These are phyloP conservation scores for Metarhizium anisopliae DNA, from an alignment of 2,329 filamentous ascomycete species.

Conservation along the genomic window DNA sequence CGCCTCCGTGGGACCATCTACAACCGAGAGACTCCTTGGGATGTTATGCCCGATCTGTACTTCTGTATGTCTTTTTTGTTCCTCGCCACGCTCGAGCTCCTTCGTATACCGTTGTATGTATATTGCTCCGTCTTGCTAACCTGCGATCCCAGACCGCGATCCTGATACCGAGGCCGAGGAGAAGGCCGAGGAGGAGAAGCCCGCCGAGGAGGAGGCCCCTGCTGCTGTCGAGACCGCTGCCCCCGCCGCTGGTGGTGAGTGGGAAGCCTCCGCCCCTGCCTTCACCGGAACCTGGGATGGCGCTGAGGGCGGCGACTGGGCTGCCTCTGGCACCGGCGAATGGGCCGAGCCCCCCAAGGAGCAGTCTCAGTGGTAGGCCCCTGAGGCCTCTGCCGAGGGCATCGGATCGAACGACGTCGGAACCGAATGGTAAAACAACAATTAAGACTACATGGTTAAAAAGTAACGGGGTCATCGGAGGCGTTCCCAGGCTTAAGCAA, in stretches of 20 bases:
- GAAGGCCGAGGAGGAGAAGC: constrained; percentile 86
- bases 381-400: constrained; percentile 10
- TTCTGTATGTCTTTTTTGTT: constrained; percentile 58
- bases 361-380: constrained; percentile 38
- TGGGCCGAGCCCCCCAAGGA: constrained; percentile 56
- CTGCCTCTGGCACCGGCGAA: constrained; percentile 54
- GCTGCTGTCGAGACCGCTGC: constrained; percentile 73
- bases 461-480: constrained; percentile 2
- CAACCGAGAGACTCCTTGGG: constrained; percentile 94
- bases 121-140: not conserved
- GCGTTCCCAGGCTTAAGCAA: constrained; percentile 2
- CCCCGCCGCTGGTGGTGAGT: constrained; percentile 60
- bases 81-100: not conserved
- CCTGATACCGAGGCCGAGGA: constrained; percentile 99
- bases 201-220: constrained; percentile 77
- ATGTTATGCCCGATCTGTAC: constrained; percentile 99
- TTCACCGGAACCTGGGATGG: constrained; percentile 55
- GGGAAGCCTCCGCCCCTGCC: constrained; percentile 71
- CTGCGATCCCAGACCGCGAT: constrained; percentile 63
- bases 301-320: constrained; percentile 54
- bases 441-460: not conserved
- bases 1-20: constrained; percentile 95
- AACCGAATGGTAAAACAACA: constrained; percentile 9
- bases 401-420: constrained; percentile 5
- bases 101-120: not conserved